Evolutionary conservation across 2,329 filamentous ascomycete species (phyloP).

Genomic region (Aspergillus latus): DNA sequence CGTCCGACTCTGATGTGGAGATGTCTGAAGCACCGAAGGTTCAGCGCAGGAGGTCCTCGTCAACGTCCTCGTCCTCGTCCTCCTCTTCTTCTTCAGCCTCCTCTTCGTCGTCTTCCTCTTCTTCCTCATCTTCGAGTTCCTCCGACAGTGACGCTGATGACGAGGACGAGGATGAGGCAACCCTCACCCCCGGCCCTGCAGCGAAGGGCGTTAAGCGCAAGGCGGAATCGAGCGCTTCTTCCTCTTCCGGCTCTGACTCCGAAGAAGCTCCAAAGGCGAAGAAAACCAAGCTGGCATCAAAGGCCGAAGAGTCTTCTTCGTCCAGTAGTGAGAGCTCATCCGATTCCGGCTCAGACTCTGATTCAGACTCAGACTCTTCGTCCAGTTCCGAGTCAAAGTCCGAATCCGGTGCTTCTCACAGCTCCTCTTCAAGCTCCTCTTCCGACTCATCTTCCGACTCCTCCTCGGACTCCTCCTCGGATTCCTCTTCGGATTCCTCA

Average conservation of each 20-base stretch:
- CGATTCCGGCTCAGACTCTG: slow-evolving; percentile 29
- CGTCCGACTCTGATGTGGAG: slow-evolving; percentile 44
- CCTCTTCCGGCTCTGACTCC: slow-evolving; percentile 35
- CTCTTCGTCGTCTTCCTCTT: slow-evolving; percentile 29
- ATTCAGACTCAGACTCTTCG: slow-evolving; percentile 30
- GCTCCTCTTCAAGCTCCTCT: slow-evolving; percentile 23
- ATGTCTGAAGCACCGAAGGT: slow-evolving; percentile 42
- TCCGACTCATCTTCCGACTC: slow-evolving; percentile 24
- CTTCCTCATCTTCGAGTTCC: slow-evolving; percentile 33
- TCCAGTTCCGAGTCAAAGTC: slow-evolving; percentile 28
- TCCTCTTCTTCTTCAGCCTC: slow-evolving; percentile 30
- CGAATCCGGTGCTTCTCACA: slow-evolving; percentile 19
- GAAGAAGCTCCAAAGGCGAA: slow-evolving; percentile 52
- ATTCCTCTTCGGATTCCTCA: slow-evolving; percentile 32
- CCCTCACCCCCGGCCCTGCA: slow-evolving; percentile 35
- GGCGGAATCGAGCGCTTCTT: slow-evolving; percentile 48
- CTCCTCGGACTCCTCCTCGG: slow-evolving; percentile 15
- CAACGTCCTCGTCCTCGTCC: slow-evolving; percentile 37
- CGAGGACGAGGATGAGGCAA: slow-evolving; percentile 54
- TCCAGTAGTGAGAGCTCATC: slow-evolving; percentile 34
- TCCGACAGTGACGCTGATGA: slow-evolving; percentile 55
- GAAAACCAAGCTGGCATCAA: slow-evolving; percentile 49
- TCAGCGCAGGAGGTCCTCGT: slow-evolving; percentile 35
- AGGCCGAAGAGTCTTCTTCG: slow-evolving; percentile 25
- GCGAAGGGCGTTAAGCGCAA: slow-evolving; percentile 59